Base-by-base conservation (phyloP, 2,329 filamentous ascomycete species). In the Phyllosticta paracitricarpa region DNA sequence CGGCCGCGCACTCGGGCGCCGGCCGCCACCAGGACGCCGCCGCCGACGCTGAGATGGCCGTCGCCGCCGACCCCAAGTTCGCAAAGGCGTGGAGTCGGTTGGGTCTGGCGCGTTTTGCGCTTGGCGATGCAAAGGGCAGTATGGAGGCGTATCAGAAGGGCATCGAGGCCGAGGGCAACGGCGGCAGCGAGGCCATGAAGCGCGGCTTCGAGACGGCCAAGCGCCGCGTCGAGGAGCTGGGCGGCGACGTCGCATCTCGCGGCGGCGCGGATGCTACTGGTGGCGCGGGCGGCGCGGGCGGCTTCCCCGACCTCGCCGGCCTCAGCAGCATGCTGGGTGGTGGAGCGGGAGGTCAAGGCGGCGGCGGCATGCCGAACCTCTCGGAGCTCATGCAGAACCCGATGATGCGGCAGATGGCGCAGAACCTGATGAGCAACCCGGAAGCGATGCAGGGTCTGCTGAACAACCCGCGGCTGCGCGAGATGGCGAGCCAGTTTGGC, bases 381-480 rank as follows among this genome's bases (percentile, higher is more conserved):
- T 78, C 84, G 65, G 84, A 84, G 65, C 86, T 99, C 74, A 96
- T 97, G 91, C 91, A 81, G 80, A 99, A 97, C 79, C 94, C 94
- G 61, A 97, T 97, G 94, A 96, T 99, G 78, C 85, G 91, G 57
- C 89, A 84, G 78, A 97, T 97, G 91, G 94, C 94, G 4, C 91
- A 97, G 80, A 96, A 90, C 76, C 77, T 99, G 61, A 97, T 97
- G 94, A 90, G 86, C 77, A 97, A 99, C 78, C 94, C 94, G 0
- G 89, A 96, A 9, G 85, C 92, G 80, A 88, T 97, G 85, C 83
- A 81, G 72, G 94, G 91, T 74, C 77, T 99, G 62, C 96, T 99
- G 92, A 91, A 81, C 81, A 97, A 99, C 80, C 94, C 94, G 2
- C 84, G 87, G 64, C 78, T 97, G 64, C 83, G 89, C 61, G 85